Evolutionary conservation across 2,329 filamentous ascomycete species (phyloP).

Genomic region (Talaromyces sp.): DNA sequence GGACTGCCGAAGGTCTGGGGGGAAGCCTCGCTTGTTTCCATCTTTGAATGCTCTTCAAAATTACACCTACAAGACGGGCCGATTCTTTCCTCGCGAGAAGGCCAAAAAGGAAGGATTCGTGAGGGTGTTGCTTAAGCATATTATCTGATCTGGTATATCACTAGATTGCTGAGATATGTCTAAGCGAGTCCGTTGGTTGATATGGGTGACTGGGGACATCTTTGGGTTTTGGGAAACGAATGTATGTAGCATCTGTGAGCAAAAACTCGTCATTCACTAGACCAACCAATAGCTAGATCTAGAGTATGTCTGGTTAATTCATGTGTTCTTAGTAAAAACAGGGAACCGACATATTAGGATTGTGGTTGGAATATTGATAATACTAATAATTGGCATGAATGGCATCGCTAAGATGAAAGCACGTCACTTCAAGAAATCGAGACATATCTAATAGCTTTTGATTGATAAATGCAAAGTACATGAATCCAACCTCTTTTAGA

Average conservation of each 20-base stretch:
- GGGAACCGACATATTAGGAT: not conserved
- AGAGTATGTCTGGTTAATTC: not conserved
- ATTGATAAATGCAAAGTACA: not conserved
- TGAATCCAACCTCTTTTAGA: not conserved
- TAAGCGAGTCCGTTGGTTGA: not conserved
- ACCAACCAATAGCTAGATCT: not conserved
- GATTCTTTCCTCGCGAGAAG: not conserved
- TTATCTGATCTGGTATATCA: not conserved
- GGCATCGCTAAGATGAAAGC: not conserved
- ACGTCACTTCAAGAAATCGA: not conserved
- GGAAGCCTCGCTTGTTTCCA: slow-evolving; percentile 21
- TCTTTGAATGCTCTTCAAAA: slow-evolving; percentile 19
- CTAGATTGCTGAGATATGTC: not conserved
- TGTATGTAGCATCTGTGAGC: not conserved
- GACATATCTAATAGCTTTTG: not conserved
- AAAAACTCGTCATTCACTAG: not conserved
- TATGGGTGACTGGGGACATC: no score
- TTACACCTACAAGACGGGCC: slow-evolving; percentile 22
- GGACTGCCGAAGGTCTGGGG: slow-evolving; percentile 24
- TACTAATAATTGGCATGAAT: not conserved
- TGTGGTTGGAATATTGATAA: not conserved
- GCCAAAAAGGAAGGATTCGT: slow-evolving; percentile 28
- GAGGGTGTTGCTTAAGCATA: slow-evolving; percentile 24
- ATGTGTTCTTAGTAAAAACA: not conserved
- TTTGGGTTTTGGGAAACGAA: not conserved